phyloP scores from a whole-genome alignment of 2,329 filamentous ascomycete genomes.

The Lasiodiplodia citricola region DNA sequence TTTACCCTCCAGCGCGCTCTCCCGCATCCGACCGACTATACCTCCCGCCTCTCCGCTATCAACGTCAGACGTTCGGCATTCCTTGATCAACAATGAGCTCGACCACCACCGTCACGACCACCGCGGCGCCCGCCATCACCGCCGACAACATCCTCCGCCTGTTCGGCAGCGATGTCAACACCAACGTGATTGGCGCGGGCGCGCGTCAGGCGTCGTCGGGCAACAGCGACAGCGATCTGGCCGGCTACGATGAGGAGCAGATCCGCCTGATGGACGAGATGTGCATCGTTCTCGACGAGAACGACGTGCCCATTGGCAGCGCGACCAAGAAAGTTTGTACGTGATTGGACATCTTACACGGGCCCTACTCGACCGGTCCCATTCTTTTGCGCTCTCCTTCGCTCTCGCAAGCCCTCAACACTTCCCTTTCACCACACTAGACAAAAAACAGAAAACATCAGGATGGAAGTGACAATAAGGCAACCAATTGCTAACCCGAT shows the following conservation, averaged over 20 bases:
- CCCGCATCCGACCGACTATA: not conserved
- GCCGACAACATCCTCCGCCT: constrained; percentile 84
- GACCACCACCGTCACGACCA: constrained; percentile 37
- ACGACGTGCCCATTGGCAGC: constrained; percentile 91
- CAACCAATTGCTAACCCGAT: not conserved
- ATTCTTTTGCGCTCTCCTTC: not conserved
- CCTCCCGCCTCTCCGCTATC: not conserved
- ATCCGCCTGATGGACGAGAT: constrained; percentile 98
- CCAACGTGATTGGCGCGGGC: constrained; percentile 61
- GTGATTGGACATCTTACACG: constrained; percentile 42
- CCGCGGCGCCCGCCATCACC: constrained; percentile 67
- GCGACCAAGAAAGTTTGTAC: constrained; percentile 97
- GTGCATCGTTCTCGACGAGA: constrained; percentile 93
- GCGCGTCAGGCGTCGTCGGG: constrained; percentile 55
- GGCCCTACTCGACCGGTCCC: no score
- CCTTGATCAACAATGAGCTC: constrained; percentile 24
- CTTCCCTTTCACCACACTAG: not conserved
- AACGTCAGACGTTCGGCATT: not conserved
- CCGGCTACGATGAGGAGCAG: constrained; percentile 96
- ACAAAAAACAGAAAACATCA: not conserved
- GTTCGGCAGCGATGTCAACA: constrained; percentile 84
- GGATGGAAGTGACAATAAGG: not conserved
- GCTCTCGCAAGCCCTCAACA: not conserved
- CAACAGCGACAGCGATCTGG: constrained; percentile 69
- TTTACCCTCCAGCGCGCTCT: not conserved